phyloP scores from a whole-genome alignment of 1,284 basidiomycete genomes.

The Ustilago trichophora region DNA sequence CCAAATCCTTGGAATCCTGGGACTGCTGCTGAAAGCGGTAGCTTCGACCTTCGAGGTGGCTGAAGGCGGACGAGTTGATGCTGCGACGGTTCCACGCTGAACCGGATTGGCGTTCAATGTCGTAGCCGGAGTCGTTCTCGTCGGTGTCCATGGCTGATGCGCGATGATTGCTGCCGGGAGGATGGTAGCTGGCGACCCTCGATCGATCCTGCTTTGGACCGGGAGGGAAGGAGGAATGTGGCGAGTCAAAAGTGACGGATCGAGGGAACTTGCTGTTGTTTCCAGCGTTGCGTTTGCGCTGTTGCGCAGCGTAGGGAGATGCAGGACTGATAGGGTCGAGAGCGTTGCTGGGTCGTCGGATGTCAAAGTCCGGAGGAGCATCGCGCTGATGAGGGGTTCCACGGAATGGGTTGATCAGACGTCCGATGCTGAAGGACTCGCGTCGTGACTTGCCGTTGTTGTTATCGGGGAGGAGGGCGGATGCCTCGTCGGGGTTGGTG shows the following conservation, averaged over 20 bases:
- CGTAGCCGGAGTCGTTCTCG: conserved; percentile 29
- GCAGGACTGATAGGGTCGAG: conserved; percentile 21
- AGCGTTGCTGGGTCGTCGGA: conserved; percentile 40
- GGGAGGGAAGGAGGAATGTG: conserved; percentile 43
- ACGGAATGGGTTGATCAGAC: conserved; percentile 36
- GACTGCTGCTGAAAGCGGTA: conserved; percentile 48
- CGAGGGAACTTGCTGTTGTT: conserved; percentile 21
- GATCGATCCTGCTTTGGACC: conserved; percentile 25
- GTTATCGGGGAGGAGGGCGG: conserved; percentile 18
- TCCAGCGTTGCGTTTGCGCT: conserved; percentile 16
- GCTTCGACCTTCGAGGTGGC: conserved; percentile 60
- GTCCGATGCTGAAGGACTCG: conserved; percentile 32
- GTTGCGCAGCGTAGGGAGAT: neutral
- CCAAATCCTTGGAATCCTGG: conserved; percentile 24
- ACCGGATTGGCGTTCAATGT: conserved; percentile 35
- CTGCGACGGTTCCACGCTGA: conserved; percentile 22
- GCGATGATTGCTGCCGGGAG: conserved; percentile 8
- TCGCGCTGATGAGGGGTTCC: conserved; percentile 1
- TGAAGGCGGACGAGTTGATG: conserved; percentile 50
- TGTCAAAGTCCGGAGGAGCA: conserved; percentile 16
- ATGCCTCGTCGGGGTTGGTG: conserved; percentile 13
- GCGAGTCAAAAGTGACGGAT: conserved; percentile 44
- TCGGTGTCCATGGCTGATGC: conserved; percentile 12
- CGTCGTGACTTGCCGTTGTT: neutral
- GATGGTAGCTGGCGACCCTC: conserved; percentile 30